A percentile compares a stretch with the other conserved stretches of the same genome.
These are phyloP conservation scores for Rhodofomes roseus DNA, from an alignment of 1,284 basidiomycete species.

Conservation along the genomic window DNA sequence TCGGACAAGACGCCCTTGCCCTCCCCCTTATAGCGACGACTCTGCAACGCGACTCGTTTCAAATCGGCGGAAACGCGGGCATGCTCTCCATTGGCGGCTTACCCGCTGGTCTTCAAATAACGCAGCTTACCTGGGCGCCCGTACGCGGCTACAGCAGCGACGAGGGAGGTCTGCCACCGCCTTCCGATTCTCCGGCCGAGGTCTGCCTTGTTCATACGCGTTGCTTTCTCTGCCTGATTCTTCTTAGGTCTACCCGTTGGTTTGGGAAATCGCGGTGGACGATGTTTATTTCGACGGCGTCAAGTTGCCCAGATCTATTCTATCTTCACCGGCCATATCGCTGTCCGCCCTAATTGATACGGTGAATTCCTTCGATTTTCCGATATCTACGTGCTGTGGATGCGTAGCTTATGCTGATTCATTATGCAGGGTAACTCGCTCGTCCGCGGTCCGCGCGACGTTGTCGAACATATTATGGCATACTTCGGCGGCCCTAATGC, in stretches of 20 bases:
- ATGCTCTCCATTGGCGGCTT: constrained; percentile 37
- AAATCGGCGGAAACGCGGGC: constrained; percentile 34
- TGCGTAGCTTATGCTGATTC: not conserved
- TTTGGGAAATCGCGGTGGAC: constrained; percentile 56
- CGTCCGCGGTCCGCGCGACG: constrained; percentile 35
- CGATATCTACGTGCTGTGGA: too few relatives aligned
- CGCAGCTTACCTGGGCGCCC: constrained; percentile 35
- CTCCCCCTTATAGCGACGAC: constrained; percentile 27
- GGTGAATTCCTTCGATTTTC: too few relatives aligned
- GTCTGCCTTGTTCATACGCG: constrained; percentile 14
- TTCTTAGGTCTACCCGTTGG: constrained; percentile 28
- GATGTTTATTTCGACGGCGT: constrained; percentile 52
- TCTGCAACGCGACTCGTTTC: constrained; percentile 36
- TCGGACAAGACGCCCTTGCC: constrained; percentile 16
- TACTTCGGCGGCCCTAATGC: constrained; percentile 20
- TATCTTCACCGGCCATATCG: constrained; percentile 30
- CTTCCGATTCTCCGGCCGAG: constrained; percentile 31
- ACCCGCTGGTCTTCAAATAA: constrained; percentile 30
- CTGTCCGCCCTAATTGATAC: constrained; percentile 51
- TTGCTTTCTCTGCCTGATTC: not conserved
- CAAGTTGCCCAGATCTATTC: constrained; percentile 40
- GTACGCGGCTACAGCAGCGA: constrained; percentile 32
- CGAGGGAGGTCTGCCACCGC: constrained; percentile 34
- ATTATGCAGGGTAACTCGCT: constrained; percentile 33
- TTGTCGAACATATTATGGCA: constrained; percentile 35